Base-by-base conservation (phyloP, 441 rosid genomes). In the Mallotus japonicus region DNA sequence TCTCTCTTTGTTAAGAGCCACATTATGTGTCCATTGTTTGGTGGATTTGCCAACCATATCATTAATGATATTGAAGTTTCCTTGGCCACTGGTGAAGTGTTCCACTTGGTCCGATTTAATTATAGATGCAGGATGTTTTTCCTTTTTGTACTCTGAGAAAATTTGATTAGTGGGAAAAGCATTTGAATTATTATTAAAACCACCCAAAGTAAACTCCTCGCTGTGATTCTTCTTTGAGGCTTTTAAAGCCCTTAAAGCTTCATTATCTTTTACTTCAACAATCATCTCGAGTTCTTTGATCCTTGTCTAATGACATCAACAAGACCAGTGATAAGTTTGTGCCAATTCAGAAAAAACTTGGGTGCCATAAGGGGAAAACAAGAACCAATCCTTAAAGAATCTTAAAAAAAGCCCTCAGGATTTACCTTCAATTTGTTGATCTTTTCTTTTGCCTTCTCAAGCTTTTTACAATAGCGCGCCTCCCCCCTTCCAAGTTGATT, bases 401-500 rank as follows among this genome's bases (percentile, higher is more conserved):
- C 62, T 53, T 42, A 50, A 49, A 47, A 20, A 22, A n/a, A 47
- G 58, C 51, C 13, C 63, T 55, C n/a, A 42, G 15, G 17, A 71
- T 75, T 72, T 73, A 88, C 95, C 92, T 90, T 91, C 76, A 92
- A 58, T 80, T 78, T 87, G 71, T 65, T 82, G 44, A 91, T 87
- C 82, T 88, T 92, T 70, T 78, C 85, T 81, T 84, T 82, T 68
- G 94, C 97, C 76, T 90, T 91, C 83, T 86, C 97, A 6, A 89
- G 93, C 79, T 83, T 88, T 77, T 77, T 84, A 53, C 80, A 79
- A 19, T 86, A 83, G 67, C 84, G 86, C 68, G 96, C 89, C 82
- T 92, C 97, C 3, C 90, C 96, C 85, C 94, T 87, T 49, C 96
- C 97, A 55, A 91, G 88, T 80, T 86, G 83, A 81, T 87, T 91